Evolutionary conservation across 352 stramenopile genomes (phyloP), one percentile per base, ranked within the genome.

Genomic region (Globisporangium yorkense): DNA sequence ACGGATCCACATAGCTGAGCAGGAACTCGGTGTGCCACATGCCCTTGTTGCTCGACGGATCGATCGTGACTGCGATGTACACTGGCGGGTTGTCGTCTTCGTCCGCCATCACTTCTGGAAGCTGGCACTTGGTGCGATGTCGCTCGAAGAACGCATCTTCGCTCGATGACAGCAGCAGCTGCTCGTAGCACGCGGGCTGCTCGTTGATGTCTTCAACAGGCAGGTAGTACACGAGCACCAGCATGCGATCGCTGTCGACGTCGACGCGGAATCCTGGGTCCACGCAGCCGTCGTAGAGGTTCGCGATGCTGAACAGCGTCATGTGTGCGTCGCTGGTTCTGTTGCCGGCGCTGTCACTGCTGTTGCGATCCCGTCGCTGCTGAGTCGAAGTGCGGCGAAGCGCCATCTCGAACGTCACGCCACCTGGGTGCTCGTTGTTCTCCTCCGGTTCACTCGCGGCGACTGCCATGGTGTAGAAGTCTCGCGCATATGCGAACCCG

Each of bases 301-400:
- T 90, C 1, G 71, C 62, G 37, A 94, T 86, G 24, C 71, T 82
- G 51, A 94, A 88, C 13, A 94, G 54, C 31, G 82, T 88, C 77
- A 90, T 88, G 35, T 64, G 78, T 3, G 63, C 67, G 54, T 81
- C 86, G 1, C 29, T 50, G 18, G 1, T 35, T 7, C 33, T 47
- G 41, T 20, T 59, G 20, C 1, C 54, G 24, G 24, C 24, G 20
- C 8, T 37, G 7, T 40, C 48, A 18, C 29, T 35, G 20, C 21
- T 16, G 20, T 10, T 7, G 2, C 21, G 16, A 8, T 29, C 12
- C 18, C 35, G 49, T 18, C 15, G 29, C 29, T 18, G 5, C n/a
- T 41, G 8, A 3, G 3, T 3, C 18, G 4, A 15, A 18, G 12
- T 27, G 7, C 70, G 65, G 6, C 84, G 74, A 9, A 89, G 61